phyloP scores from a whole-genome alignment of 352 stramenopile genomes.

The Elongisporangium prolatum region DNA sequence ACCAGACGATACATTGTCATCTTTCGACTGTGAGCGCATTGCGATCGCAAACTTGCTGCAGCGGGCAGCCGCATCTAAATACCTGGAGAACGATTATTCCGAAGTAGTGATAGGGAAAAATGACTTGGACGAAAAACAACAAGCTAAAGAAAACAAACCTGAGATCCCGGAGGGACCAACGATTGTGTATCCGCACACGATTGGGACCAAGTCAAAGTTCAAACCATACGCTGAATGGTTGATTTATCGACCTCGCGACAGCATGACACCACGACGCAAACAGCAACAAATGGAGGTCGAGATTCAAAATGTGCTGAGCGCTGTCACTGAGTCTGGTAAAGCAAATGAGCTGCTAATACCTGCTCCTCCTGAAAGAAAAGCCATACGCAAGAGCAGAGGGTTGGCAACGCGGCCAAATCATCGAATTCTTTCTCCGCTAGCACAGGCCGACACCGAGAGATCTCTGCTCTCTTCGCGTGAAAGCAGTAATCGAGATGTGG shows the following conservation, averaged over 20 bases:
- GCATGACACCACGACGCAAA: slow-evolving; percentile 31
- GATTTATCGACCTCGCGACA: slow-evolving; percentile 45
- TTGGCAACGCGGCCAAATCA: slow-evolving; percentile 8
- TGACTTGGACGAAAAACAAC: neutral
- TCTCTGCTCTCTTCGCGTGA: slow-evolving; percentile 24
- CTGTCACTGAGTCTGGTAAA: slow-evolving; percentile 1
- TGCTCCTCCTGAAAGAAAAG: slow-evolving; percentile 12
- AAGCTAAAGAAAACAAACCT: neutral
- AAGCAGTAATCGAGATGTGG: slow-evolving; percentile 34
- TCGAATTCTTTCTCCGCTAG: slow-evolving; percentile 10
- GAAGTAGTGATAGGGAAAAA: neutral
- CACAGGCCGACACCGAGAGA: slow-evolving; percentile 18
- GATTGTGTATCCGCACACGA: slow-evolving; percentile 7
- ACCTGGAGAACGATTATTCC: slow-evolving; percentile 3
- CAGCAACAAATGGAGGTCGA: slow-evolving; percentile 28
- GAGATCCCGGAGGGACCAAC: slow-evolving; percentile 1
- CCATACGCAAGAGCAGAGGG: slow-evolving; percentile 3
- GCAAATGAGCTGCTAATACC: slow-evolving; percentile 24
- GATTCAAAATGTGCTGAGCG: neutral
- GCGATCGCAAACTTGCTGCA: too few relatives aligned
- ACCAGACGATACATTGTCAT: neutral
- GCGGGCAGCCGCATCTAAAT: slow-evolving; percentile 1
- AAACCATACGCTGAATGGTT: slow-evolving; percentile 38
- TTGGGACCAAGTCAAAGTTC: slow-evolving; percentile 5
- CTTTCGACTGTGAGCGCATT: too few relatives aligned